Evolutionary conservation across 257 asterid species (phyloP), one percentile per base, ranked within the genome.

Genomic region (Solanum chmielewskii): DNA sequence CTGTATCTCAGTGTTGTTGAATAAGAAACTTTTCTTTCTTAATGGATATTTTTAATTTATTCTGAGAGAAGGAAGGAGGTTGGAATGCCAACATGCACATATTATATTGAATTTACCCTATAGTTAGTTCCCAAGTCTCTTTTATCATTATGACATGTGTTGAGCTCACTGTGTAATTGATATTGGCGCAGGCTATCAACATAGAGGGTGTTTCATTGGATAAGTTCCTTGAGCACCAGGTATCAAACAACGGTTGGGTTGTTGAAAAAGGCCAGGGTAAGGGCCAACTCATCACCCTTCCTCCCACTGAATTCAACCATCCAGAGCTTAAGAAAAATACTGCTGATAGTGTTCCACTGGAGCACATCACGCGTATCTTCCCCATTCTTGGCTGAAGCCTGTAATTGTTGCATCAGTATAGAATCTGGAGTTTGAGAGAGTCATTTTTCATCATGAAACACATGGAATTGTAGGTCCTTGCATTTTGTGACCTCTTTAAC

Each of bases 191-290:
- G 98, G 95, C 97, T 60, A 89, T 93, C 88, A 96, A 96, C 94
- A 88, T 91, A 0, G 98, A 96, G 90, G 98, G 99, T 73, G 85
- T 84, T 81, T 85, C 95, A 41, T 86, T 96, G 88, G 98, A 96
- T 91, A 95, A 93, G 94, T 93, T 96, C 89, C 86, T 95, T 3
- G 97, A 95, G 93, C 94, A 94, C 90, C 95, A 95, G 12, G 89
- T 90, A 25, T 86, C 91, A 5, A 93, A 93, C 89, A 87, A 92
- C 9, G 95, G 95, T 37, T 95, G 98, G 98, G 86, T 85, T 37
- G 85, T 91, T 18, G 98, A 94, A 93, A 95, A 92, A 91, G 91
- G 87, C 77, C 92, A 90, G 68, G 93, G 90, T 64, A 91, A 89
- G 90, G 95, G 92, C 64, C 98, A 91, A 89, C 88, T 92, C 60